Base-by-base conservation (phyloP, 73 alveolate species). In the Paramecium biaurelia region DNA sequence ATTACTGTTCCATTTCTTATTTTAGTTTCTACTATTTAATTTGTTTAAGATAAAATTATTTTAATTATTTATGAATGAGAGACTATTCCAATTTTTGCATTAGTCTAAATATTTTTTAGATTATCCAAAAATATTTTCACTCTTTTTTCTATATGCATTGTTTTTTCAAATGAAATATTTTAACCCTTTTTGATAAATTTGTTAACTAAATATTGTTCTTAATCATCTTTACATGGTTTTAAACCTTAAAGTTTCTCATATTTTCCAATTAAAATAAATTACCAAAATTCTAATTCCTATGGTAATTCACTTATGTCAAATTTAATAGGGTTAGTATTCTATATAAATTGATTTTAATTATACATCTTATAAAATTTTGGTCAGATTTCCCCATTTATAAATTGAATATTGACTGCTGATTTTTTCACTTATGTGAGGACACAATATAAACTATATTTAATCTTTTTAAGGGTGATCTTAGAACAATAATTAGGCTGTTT, bases 401-500 rank as follows among this genome's bases (percentile, higher is more conserved):
- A 79, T 79, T 4, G 70, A 47, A 47, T 43, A 45, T 43, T 79
- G 5, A 23, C 74, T 79, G 72, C 76, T 47, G 18, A 79, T 20
- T 23, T 47, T 79, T 18, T 79, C 90, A 24, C 63, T 30, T 7
- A 32, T 30, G 15, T 38, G 21, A 10, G 90, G 90, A 41, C 56
- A 26, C 15, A 79, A 34, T 2, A 79, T 45, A 24, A 79, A 79
- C 15, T 45, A 15, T 43, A 79, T 79, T 24, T 79, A 20, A 26
- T 79, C 23, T 20, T 43, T 79, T 10, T 79, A 14, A 8, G 90
- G 90, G 47, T 79, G 90, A 38, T 79, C 90, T 10, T 38, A 9
- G 14, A 79, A 79, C 15, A 79, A 45, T 34, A 79, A 79, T 45
- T 79, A 45, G n/a, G 90, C 90, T 42, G 90, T 43, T 79, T 79